Evolutionary conservation across 1,139 yeast species (phyloP).

Genomic region (Candida sp.): DNA sequence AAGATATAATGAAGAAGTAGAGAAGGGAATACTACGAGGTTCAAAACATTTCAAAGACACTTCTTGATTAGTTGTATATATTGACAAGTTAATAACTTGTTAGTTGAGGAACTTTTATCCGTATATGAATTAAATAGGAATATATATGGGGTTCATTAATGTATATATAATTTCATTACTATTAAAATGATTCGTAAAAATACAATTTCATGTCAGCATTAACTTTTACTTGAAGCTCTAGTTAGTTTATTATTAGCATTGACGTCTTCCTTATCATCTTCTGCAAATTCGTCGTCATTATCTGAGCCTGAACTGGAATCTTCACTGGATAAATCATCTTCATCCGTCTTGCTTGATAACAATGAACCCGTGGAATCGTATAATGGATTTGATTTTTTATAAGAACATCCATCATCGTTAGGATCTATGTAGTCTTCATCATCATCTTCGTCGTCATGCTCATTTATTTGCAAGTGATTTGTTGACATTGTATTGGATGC

Average conservation of each 20-base stretch:
- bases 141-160: not conserved
- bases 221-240: constrained; percentile 42
- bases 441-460: constrained; percentile 11
- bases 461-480: constrained; percentile 1
- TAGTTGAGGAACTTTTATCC: not conserved
- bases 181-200: constrained; percentile 1
- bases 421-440: constrained; percentile 65
- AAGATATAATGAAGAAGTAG: not conserved
- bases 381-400: constrained; percentile 61
- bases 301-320: constrained; percentile 7
- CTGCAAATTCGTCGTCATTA: constrained; percentile 19
- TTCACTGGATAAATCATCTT: constrained; percentile 6
- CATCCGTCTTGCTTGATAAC: constrained; percentile 10
- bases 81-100: not conserved
- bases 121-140: not conserved
- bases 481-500: constrained; percentile 23
- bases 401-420: constrained; percentile 76
- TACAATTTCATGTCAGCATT: constrained; percentile 6
- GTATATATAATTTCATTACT: not conserved
- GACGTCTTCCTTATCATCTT: constrained; percentile 12
- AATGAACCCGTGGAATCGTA: constrained; percentile 45
- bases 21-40: not conserved
- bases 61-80: not conserved
- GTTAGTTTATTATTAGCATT: constrained; percentile 24
- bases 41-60: not conserved